These are phyloP conservation scores for Lonicera japonica DNA, from an alignment of 129 eudicot genomes.

Conservation along the genomic window DNA sequence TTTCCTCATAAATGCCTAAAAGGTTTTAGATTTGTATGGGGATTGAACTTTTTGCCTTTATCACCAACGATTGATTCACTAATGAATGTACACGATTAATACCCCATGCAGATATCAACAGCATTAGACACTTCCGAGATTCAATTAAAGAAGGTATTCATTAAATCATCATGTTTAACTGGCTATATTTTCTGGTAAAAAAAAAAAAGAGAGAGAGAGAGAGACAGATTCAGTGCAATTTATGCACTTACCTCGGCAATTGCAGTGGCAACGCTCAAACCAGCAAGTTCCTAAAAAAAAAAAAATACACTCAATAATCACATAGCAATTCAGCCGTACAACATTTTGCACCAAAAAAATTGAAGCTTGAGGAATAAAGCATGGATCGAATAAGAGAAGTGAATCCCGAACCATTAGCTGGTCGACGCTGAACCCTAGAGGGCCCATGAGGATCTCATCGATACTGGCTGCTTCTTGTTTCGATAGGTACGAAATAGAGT, in stretches of 20 bases:
- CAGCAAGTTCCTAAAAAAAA: slow-evolving; percentile 88
- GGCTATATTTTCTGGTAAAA: no score
- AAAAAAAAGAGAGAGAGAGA: no score
- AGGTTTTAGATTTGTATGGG: no score
- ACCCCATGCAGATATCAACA: no score
- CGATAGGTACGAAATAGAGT: slow-evolving; percentile 55
- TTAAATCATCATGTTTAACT: no score
- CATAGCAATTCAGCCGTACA: background rate
- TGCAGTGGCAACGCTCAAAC: slow-evolving; percentile 88
- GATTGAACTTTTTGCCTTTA: no score
- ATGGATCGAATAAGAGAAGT: background rate
- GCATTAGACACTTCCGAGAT: no score
- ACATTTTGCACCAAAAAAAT: background rate
- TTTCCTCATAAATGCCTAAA: no score
- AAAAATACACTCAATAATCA: background rate
- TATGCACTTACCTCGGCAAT: slow-evolving; percentile 65
- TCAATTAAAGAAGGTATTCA: no score
- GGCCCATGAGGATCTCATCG: slow-evolving; percentile 92
- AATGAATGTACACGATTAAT: no score
- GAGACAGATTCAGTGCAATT: no score
- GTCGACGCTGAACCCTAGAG: slow-evolving; percentile 96
- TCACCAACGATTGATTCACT: no score
- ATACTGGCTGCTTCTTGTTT: slow-evolving; percentile 87
- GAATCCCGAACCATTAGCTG: slow-evolving; percentile 66
- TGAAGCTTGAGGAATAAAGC: background rate